Evolutionary conservation across 2,329 filamentous ascomycete genomes (phyloP), one percentile per base, ranked within the genome.

Genomic region (Fusarium nurragi): DNA sequence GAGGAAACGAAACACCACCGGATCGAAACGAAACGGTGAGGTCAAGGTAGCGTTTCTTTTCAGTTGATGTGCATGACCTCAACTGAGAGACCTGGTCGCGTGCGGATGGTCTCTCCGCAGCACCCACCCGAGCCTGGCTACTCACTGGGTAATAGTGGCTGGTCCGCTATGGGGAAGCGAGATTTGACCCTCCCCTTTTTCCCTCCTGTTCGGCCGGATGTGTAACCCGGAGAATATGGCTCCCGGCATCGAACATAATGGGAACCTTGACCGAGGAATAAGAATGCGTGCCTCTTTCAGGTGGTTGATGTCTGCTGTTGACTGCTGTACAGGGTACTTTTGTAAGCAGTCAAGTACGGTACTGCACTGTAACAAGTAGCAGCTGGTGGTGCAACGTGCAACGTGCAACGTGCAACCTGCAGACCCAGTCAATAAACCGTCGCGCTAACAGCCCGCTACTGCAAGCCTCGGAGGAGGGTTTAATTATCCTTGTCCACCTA

Each of bases 381-480:
- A n/a, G n/a, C n/a, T n/a, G n/a, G n/a, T n/a, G n/a, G n/a, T n/a
- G n/a, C n/a, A n/a, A n/a, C n/a, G n/a, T n/a, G n/a, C n/a, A n/a
- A n/a, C n/a, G 25, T 26, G 25, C 25, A 26, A 26, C 25, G 9
- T 11, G 16, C n/a, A n/a, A 34, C 32, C 32, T 34, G 32, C n/a
- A 34, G 32, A 41, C 49, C 68, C 68, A 70, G 59, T 71, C 70
- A 71, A 72, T 72, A 72, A 72, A 69, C 62, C 70, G 65, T 38
- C 56, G 50, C 68, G 64, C 70, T 72, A 72, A 67, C 21, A 37
- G 34, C 36, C 36, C 34, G 45, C 64, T 67, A 67, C 64, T 72
- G 70, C 70, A 72, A 62, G 60, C 67, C 64, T 47, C 44, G 13
- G 16, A 44, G 47, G 52, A 50, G 53, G 54, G 53, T 50, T 43